Percentiles rank a stretch among this genome's conserved stretches.
These are phyloP conservation scores for Solanum rostratum DNA, from an alignment of 257 asterid species.

Conservation along the genomic window DNA sequence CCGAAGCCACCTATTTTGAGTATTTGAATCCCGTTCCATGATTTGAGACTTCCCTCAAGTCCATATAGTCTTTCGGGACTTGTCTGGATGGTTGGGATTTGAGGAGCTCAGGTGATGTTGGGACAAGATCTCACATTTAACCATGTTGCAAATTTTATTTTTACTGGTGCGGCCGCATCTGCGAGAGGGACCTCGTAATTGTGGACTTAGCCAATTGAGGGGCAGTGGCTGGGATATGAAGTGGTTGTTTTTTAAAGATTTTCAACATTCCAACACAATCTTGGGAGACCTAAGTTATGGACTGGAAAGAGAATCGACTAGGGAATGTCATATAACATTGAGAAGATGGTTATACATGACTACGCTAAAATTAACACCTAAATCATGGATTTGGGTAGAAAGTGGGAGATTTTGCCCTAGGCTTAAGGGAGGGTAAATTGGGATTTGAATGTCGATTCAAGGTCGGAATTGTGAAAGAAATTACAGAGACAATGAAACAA, in stretches of 20 bases:
- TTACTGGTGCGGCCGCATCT: not conserved
- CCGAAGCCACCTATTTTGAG: not conserved
- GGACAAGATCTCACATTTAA: not conserved
- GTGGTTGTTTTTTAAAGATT: not conserved
- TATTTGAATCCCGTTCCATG: not conserved
- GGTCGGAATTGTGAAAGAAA: not conserved
- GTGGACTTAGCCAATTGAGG: not conserved
- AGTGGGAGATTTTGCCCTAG: not conserved
- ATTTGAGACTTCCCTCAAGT: not conserved
- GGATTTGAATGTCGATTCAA: not conserved
- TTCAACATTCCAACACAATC: not conserved
- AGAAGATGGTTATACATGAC: not conserved
- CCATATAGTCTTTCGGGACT: not conserved
- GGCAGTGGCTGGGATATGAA: not conserved
- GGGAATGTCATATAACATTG: not conserved
- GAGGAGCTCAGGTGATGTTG: not conserved
- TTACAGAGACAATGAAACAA: not conserved
- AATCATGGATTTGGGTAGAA: not conserved
- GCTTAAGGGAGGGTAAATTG: not conserved
- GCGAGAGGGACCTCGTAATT: not conserved
- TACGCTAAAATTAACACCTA: not conserved
- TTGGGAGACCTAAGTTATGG: not conserved
- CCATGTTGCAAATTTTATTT: not conserved
- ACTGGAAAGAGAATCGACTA: not conserved
- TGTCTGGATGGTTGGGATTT: not conserved